Base-by-base conservation (phyloP, 2,329 filamentous ascomycete species). In the Knufia fluminis region DNA sequence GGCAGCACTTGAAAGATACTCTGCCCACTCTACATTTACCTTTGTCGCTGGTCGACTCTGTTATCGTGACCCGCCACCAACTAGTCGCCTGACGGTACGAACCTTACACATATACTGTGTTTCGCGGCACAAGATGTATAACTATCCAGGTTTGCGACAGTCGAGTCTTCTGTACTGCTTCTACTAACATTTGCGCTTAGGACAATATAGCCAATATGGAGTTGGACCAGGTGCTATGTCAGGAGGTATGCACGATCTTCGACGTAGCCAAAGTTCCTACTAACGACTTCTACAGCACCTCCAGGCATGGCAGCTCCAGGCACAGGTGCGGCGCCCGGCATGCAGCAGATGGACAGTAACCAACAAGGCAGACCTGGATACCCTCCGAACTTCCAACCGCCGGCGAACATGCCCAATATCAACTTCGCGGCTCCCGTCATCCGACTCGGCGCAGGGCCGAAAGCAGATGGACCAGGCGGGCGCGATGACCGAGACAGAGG, bases 381-480 rank as follows among this genome's bases (percentile, higher is more conserved):
- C 56, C 88, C 87, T 54, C 73, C 82, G 52, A 87, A 82, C 67
- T 96, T 95, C 69, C 86, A 94, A 72, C 81, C 88, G 43, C 90
- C 91, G 8, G 75, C 86, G 45, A 95, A 92, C 64, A 86, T 96
- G 77, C 89, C 91, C 46, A 94, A 94, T 66, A 95, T 98, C 74
- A 96, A 98, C 72, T 95, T 97, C 73, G 94, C 86, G 62, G 92
- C 92, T 31, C 90, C 91, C 50, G 89, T 97, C 52, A 97, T 98
- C 63, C 86, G 92, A 49, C 78, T 98, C 40, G 92, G 91, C 36
- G 91, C 89, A 1, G 78, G 71, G 17, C 67, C 80, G n/a, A 87
- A 87, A 62, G 73, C 82, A 22, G 69, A 68, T 44, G 65, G 61
- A 26, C 49, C 60, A 16, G 65, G 66, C 40, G 67, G 66, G 48